Percentiles rank a stretch among this genome's conserved stretches.
Conservation (phyloP, 306 rosid genomes). For the Coriaria nepalensis region DNA sequence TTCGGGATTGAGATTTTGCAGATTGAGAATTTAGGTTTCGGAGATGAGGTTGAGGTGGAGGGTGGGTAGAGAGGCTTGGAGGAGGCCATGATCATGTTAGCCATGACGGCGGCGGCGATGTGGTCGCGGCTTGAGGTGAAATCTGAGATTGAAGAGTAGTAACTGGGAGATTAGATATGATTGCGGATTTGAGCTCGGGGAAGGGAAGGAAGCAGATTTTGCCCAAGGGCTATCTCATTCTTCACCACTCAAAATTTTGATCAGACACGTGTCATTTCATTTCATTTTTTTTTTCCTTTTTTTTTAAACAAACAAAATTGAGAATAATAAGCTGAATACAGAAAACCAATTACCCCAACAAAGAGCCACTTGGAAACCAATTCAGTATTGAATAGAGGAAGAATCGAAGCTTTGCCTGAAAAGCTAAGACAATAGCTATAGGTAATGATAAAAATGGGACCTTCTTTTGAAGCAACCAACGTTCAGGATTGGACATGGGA, state of each 20-base stretch:
- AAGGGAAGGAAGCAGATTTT: constrained; percentile 1
- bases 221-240: constrained; percentile 31
- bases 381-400: no score
- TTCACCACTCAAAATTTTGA: constrained; percentile 47
- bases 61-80: constrained; percentile 34
- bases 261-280: no score
- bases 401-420: no score
- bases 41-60: constrained; percentile 14
- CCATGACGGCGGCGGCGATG: constrained; percentile 26
- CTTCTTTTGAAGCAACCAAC: no score
- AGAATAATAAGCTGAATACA: no score
- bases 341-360: no score
- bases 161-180: neutral
- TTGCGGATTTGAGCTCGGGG: neutral
- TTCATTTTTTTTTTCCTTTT: no score
- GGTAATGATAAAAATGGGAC: no score
- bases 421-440: no score
- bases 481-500: no score
- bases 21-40: constrained; percentile 29
- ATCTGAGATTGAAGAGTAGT: neutral
- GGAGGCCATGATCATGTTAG: constrained; percentile 76
- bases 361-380: no score
- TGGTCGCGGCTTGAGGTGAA: constrained; percentile 1
- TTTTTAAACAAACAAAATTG: no score
- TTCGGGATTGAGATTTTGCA: constrained; percentile 45